Evolutionary conservation across 768 basidiomycete species (phyloP), one percentile per base, ranked within the genome.

Genomic region (Gymnopilus junonius): DNA sequence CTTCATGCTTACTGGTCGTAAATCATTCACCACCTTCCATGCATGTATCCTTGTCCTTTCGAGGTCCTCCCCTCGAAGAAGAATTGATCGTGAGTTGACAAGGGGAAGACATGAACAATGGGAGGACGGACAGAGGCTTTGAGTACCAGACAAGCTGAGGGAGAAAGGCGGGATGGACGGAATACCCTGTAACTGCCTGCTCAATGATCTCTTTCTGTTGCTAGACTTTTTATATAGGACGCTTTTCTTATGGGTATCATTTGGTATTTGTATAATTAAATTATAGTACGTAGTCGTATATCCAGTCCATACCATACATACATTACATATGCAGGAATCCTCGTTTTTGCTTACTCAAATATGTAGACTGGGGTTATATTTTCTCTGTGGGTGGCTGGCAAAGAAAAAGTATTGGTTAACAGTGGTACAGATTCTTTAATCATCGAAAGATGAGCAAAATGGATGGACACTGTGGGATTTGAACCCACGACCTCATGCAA

Each of bases 401-500:
- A n/a, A n/a, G n/a, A 10, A 35, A 42, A 42, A 42, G 20, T 17
- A 39, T 39, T 7, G 3, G 1, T 5, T 5, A 10, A 39, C 12
- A 39, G 14, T 8, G 14, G 14, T 12, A 35, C 35, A 11, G 34
- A 12, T n/a, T n/a, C n/a, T n/a, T n/a, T n/a, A 35, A 12, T 35
- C 5, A 42, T 3, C 25, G 6, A 21, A 42, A 37, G n/a, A 51
- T 8, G 21, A 27, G 37, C 25, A 46, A 60, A 58, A 58, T 58
- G 70, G 66, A 40, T 81, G 79, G 81, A 81, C 79, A 73, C 78
- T 81, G 76, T 78, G 83, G 80, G 83, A 81, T 74, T 84, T 71
- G 83, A 84, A 84, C 83, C 80, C 83, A 79, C 79, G 83, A 81
- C 82, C 83, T 84, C 80, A 82, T 77, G 81, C 83, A 84, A 42